Conservation (phyloP, 2,329 filamentous ascomycete species). For the Chaetothyriales sp. region DNA sequence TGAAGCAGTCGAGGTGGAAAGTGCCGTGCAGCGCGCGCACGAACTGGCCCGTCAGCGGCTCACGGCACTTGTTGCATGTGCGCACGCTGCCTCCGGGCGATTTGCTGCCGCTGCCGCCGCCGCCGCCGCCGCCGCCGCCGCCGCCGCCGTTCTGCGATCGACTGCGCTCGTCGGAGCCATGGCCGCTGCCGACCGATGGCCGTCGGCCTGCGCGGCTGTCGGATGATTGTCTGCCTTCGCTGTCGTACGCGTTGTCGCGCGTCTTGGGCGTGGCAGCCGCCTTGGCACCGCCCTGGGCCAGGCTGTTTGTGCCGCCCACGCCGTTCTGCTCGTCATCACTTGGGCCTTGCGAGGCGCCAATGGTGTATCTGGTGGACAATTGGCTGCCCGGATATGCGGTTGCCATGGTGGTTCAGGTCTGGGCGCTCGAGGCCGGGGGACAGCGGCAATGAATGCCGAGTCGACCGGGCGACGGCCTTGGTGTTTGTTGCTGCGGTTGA, state of each 20-base stretch:
- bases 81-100: conserved; percentile 30
- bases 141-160: conserved; percentile 22
- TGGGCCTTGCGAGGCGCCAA: conserved; percentile 9
- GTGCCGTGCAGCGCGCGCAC: conserved; percentile 86
- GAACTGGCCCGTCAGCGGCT: conserved; percentile 84
- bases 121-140: conserved; percentile 20
- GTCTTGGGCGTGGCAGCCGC: conserved; percentile 7
- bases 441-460: neutral
- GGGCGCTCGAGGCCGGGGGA: neutral
- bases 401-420: neutral
- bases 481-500: neutral
- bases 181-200: conserved; percentile 13
- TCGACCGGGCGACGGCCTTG: neutral
- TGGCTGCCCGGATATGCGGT: neutral
- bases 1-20: conserved; percentile 96
- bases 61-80: conserved; percentile 71
- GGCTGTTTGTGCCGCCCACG: conserved; percentile 6
- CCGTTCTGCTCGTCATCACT: conserved; percentile 9
- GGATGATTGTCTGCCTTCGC: conserved; percentile 14
- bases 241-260: conserved; percentile 6
- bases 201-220: conserved; percentile 18
- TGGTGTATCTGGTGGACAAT: conserved; percentile 13
- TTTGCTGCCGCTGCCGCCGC: conserved; percentile 20
- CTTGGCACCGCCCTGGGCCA: conserved; percentile 9
- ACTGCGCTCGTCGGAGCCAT: conserved; percentile 19